A percentile compares a stretch with the other conserved stretches of the same genome.
These are phyloP conservation scores for Tetracladium setigerum DNA, from an alignment of 495 filamentous ascomycete species.

Conservation along the genomic window DNA sequence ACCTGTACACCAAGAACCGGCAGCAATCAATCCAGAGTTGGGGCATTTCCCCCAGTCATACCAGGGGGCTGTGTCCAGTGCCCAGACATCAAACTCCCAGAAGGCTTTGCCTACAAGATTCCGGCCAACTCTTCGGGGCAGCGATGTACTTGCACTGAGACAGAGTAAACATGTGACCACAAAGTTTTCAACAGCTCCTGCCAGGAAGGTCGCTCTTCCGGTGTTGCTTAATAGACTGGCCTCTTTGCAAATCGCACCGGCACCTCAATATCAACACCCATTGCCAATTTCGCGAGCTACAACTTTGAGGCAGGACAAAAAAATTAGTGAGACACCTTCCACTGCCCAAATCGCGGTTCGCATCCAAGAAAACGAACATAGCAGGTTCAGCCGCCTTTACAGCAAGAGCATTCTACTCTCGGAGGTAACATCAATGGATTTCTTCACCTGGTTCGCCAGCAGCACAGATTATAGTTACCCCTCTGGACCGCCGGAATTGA, in stretches of 20 bases:
- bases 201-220: too few species aligned
- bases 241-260: not conserved
- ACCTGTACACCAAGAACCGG: not conserved
- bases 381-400: not conserved
- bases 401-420: constrained; percentile 1
- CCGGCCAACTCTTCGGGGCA: too few species aligned
- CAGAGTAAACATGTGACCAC: constrained; percentile 8
- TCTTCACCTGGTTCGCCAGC: constrained; percentile 7
- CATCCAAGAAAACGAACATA: not conserved
- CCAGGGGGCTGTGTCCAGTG: constrained; percentile 1
- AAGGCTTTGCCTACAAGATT: too few species aligned
- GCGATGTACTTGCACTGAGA: too few species aligned
- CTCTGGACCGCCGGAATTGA: not conserved
- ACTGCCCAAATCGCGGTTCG: not conserved
- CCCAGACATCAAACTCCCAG: constrained; percentile 1
- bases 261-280: not conserved
- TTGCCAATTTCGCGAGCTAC: not conserved
- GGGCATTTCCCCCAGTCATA: not conserved
- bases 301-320: too few species aligned
- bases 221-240: constrained; percentile 5
- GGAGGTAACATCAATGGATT: not conserved
- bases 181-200: too few species aligned
- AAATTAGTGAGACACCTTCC: too few species aligned
- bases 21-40: not conserved
- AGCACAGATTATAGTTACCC: not conserved